These are phyloP conservation scores for Penicillium steckii DNA, from an alignment of 495 filamentous ascomycete species.

Conservation along the genomic window DNA sequence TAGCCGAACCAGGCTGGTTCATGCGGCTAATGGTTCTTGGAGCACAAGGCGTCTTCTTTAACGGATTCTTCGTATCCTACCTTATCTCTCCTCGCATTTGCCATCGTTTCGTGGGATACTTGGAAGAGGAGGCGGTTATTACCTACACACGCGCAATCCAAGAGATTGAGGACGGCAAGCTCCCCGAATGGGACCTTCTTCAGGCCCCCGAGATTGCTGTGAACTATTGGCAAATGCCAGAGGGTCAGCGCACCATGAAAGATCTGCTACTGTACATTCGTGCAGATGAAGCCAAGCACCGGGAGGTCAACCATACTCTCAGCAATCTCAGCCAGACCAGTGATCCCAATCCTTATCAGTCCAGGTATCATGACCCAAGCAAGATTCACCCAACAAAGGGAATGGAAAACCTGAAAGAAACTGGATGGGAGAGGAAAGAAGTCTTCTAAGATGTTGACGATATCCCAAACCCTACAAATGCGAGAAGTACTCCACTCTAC, in stretches of 20 bases:
- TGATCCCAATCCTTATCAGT: conserved; percentile 90
- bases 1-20: conserved; percentile 84
- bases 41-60: conserved; percentile 89
- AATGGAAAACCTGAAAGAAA: conserved; percentile 61
- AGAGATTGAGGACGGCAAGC: conserved; percentile 78
- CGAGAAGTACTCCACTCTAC: not conserved
- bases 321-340: conserved; percentile 76
- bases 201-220: conserved; percentile 85
- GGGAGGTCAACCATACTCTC: conserved; percentile 95
- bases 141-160: conserved; percentile 87
- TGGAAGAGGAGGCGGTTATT: conserved; percentile 95
- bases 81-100: conserved; percentile 84
- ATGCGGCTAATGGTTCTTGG: conserved; percentile 85
- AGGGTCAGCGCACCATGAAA: conserved; percentile 75
- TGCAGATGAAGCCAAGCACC: conserved; percentile 94
- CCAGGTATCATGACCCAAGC: conserved; percentile 62
- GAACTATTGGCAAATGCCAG: conserved; percentile 90
- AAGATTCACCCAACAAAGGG: conserved; percentile 70
- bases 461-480: not conserved
- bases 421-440: conserved; percentile 83
- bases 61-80: conserved; percentile 87
- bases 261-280: conserved; percentile 87
- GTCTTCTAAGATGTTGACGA: conserved; percentile 37
- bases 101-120: conserved; percentile 94
- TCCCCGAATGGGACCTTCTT: conserved; percentile 80